These are phyloP conservation scores for Tardiomyces digboiensis DNA, from an alignment of 1,139 yeast species.

Conservation along the genomic window DNA sequence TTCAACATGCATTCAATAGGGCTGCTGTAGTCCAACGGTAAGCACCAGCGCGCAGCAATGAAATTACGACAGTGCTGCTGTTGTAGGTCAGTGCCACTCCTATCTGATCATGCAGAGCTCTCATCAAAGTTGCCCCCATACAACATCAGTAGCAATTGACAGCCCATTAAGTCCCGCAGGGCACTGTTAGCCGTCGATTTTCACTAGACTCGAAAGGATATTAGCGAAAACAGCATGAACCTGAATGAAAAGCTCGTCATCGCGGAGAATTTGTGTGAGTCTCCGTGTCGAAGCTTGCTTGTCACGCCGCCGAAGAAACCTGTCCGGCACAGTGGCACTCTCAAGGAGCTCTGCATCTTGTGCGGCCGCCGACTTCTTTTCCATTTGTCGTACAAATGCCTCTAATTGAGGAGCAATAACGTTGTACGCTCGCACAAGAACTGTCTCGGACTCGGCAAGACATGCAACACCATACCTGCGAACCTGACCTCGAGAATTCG, in stretches of 20 bases:
- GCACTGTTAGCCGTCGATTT: too few relatives aligned
- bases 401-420: constrained; percentile 41
- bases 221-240: constrained; percentile 39
- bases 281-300: constrained; percentile 43
- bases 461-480: constrained; percentile 61
- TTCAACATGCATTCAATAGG: too few relatives aligned
- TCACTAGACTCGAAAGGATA: constrained; percentile 25
- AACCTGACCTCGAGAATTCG: constrained; percentile 70
- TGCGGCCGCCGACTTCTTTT: constrained; percentile 31
- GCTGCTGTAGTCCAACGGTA: too few relatives aligned
- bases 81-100: too few relatives aligned
- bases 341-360: constrained; percentile 17
- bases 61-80: too few relatives aligned
- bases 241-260: constrained; percentile 47
- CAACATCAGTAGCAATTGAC: too few relatives aligned
- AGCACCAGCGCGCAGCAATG: too few relatives aligned
- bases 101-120: too few relatives aligned
- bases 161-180: too few relatives aligned
- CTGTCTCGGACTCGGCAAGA: constrained; percentile 47
- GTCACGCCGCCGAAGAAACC: constrained; percentile 43
- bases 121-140: too few relatives aligned
- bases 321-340: constrained; percentile 38
- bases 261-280: constrained; percentile 50
- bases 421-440: constrained; percentile 49
- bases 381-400: constrained; percentile 42